Base-by-base conservation (phyloP, 345 rosid species). In the Theobroma cacao region DNA sequence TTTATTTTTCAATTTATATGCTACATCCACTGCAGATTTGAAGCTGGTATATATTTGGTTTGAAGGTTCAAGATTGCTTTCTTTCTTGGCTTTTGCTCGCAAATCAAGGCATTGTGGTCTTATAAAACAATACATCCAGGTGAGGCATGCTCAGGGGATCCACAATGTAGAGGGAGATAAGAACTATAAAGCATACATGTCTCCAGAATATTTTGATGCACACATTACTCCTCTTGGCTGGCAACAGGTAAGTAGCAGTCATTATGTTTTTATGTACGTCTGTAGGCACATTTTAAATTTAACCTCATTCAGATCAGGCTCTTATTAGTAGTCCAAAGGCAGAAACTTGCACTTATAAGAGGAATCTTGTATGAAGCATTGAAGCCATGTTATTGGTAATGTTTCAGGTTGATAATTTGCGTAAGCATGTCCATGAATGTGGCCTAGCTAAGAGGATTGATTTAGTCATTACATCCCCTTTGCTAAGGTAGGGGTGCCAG, bases 101-200 rank as follows among this genome's bases (percentile, higher is more conserved):
- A 84, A 84, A 84, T 74, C 80, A 85, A 78, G 85, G 78, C 67
- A 74, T 78, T 86, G 70, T 81, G 88, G 83, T 89, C 88, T 86
- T 86, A 81, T 86, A 61, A 83, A 86, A 85, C 85, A 62, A 75
- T 84, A 79, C 82, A 84, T 87, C 83, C 91, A 96, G 98, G 99
- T 96, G 87, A 94, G 99, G 85, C 98, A 96, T 89, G 99, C 97
- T 18, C 99, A 96, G 73, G 99, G 99, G 70, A 86, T 89, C 78
- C 99, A 94, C 91, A 96, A 96, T 88, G 97, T 92, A 26, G 98
- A 94, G 72, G 99, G 98, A 62, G 99, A 94, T 53, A 92, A 90
- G 92, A 94, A 89, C 89, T 86, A 80, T 86, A 89, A 91, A 82
- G 94, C 94, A 7, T 91, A 88, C 87, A 81, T 94, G 95, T 88